Evolutionary conservation across 306 rosid species (phyloP).

Genomic region (Cicer judaicum): DNA sequence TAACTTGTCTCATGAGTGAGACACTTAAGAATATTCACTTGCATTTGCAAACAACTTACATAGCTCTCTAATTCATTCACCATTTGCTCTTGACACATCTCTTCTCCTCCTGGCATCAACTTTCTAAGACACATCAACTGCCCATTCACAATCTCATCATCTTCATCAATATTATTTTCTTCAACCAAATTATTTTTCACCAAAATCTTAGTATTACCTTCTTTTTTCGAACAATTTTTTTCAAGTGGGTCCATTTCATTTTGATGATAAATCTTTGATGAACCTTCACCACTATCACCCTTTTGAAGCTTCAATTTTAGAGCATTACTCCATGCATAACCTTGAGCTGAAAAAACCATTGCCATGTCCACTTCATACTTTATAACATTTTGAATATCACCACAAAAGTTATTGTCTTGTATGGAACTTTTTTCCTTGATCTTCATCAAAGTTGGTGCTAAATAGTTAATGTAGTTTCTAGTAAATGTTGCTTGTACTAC

Average conservation of each 20-base stretch:
- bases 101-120: conserved; percentile 75
- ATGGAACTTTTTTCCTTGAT: conserved; percentile 40
- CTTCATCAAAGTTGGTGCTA: conserved; percentile 61
- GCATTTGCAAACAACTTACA: conserved; percentile 70
- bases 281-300: not conserved
- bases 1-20: conserved; percentile 46
- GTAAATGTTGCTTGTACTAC: conserved; percentile 49
- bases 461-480: conserved; percentile 57
- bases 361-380: conserved; percentile 81
- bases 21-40: conserved; percentile 71
- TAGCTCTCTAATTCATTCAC: conserved; percentile 64
- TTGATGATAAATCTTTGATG: not conserved
- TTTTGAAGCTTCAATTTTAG: conserved; percentile 55
- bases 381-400: conserved; percentile 41
- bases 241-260: not conserved
- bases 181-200: not conserved
- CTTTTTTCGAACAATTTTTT: not conserved
- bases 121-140: conserved; percentile 50
- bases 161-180: conserved; percentile 9
- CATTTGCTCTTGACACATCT: conserved; percentile 56
- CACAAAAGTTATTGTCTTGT: conserved; percentile 6
- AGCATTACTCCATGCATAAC: conserved; percentile 75
- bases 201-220: conserved; percentile 3
- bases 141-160: conserved; percentile 33
- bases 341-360: conserved; percentile 62